Base-by-base conservation (phyloP, 805 yeast genomes). In the Lipomyces yamadae region DNA sequence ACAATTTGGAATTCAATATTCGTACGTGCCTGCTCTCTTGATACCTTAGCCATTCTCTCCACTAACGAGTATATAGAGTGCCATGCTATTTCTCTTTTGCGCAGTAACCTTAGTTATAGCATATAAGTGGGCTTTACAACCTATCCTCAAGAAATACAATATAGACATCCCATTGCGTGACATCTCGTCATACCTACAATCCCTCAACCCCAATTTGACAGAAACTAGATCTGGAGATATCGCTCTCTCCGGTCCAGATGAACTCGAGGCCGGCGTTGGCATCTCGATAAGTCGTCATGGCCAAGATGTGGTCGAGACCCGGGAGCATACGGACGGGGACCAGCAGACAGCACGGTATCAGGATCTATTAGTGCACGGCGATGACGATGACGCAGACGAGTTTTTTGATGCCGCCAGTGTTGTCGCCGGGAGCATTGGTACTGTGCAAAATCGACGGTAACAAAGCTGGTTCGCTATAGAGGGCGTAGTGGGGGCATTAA, bases 51-150 rank as follows among this genome's bases (percentile, higher is more conserved):
- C n/a, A 42, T 42, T 42, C 48, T 42, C 48, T n/a, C 48, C 13
- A 11, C 48, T 42, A n/a, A 42, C 24, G 15, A n/a, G 48, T 24
- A 42, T 6, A n/a, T 18, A 52, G 55, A 29, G 34, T 10, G 29
- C 55, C 3, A 29, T 50, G 10, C 56, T 66, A 2, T 62, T 61
- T 30, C 11, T 66, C 29, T 50, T 39, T 2, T 63, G 68, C 61
- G 56, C 37, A 24, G 29, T 57, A 8, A 55, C 60, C 4, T 55
- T 67, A 18, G 34, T 64, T n/a, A 53, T 59, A 24, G 62, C 57
- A 61, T 68, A 68, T 58, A 62, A 57, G 45, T 68, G 71, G 71
- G 71, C 71, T 15, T 48, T 68, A 24, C 63, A 56, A 35, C 71
- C 71, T n/a, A 60, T 68, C 3, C 58, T 68, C n/a, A 63, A 45